Evolutionary conservation across 2,329 filamentous ascomycete species (phyloP), one percentile per base, ranked within the genome.

Genomic region (Bipolaris gigantea): DNA sequence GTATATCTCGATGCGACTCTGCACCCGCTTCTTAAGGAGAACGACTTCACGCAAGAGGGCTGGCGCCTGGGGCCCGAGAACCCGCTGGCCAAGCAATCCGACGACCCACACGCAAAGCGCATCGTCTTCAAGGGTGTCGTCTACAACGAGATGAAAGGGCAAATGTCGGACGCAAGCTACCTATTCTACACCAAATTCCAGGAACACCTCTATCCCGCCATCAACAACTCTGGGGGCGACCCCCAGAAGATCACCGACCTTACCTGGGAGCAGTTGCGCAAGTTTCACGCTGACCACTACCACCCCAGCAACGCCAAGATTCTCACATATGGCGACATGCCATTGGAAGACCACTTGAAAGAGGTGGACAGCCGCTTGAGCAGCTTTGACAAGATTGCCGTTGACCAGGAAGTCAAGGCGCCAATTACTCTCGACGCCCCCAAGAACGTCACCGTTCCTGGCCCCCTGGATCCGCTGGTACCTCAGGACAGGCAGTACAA

Each of bases 61-160:
- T 99, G 94, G 94, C 86, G 94, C 44, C 86, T 99, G 60, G 94
- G 94, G 0, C 94, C 94, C 0, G 92, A 96, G 76, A 94, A 97
- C 71, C 90, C 87, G 42, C 67, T 83, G 49, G 78, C 80, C 27
- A 75, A 72, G 21, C 67, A 73, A 60, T 60, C 78, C 52, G 60
- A 77, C 59, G 64, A 77, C 53, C 65, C 77, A 59, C 66, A 86
- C 51, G 83, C 86, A 69, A 85, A 86, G 72, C 85, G 85, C 59
- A 77, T 96, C 36, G 90, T 96, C 0, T 97, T 97, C 81, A 97
- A 97, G 78, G 93, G 93, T 23, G 94, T 97, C 1, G 93, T 97
- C 0, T 97, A 97, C 78, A 99, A 99, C 69, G 94, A 99, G 78
- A 99, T 99, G 94, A 99, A 99, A 77, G 94, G 94, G 0, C 92